A percentile compares a stretch with the other conserved stretches of the same genome.
Conservation (phyloP, 257 asterid species). For the Scutellaria minor region DNA sequence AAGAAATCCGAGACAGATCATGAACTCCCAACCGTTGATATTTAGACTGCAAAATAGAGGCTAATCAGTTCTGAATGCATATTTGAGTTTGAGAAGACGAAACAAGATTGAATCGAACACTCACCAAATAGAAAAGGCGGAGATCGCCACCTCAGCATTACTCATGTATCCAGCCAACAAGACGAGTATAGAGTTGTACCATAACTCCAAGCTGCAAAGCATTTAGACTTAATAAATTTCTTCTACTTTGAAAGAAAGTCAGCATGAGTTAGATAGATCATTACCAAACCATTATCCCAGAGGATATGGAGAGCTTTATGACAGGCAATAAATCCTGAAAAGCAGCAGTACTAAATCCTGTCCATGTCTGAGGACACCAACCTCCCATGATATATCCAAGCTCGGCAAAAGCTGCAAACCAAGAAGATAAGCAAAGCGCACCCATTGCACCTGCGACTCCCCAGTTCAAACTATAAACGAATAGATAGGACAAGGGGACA, state of each 20-base stretch:
- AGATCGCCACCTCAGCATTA: slow-evolving; percentile 43
- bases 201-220: slow-evolving; percentile 42
- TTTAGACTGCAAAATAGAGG: slow-evolving; percentile 52
- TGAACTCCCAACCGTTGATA: slow-evolving; percentile 65
- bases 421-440: slow-evolving; percentile 55
- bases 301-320: slow-evolving; percentile 58
- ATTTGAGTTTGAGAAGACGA: neutral
- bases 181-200: slow-evolving; percentile 53
- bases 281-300: slow-evolving; percentile 70
- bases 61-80: neutral
- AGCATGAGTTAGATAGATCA: no score
- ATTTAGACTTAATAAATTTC: neutral
- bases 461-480: slow-evolving; percentile 49
- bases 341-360: slow-evolving; percentile 51
- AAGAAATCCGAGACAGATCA: slow-evolving; percentile 62
- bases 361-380: slow-evolving; percentile 68
- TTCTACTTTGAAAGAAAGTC: no score
- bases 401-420: slow-evolving; percentile 49
- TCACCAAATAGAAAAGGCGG: slow-evolving; percentile 51
- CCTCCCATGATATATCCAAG: slow-evolving; percentile 50
- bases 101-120: slow-evolving; percentile 19
- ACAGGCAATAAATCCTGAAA: slow-evolving; percentile 60
- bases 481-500: slow-evolving; percentile 63
- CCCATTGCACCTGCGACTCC: slow-evolving; percentile 71
- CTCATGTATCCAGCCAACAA: slow-evolving; percentile 46